A percentile compares a stretch with the other conserved stretches of the same genome.
phyloP scores from a whole-genome alignment of 495 filamentous ascomycete genomes.

The Neurospora sp. region DNA sequence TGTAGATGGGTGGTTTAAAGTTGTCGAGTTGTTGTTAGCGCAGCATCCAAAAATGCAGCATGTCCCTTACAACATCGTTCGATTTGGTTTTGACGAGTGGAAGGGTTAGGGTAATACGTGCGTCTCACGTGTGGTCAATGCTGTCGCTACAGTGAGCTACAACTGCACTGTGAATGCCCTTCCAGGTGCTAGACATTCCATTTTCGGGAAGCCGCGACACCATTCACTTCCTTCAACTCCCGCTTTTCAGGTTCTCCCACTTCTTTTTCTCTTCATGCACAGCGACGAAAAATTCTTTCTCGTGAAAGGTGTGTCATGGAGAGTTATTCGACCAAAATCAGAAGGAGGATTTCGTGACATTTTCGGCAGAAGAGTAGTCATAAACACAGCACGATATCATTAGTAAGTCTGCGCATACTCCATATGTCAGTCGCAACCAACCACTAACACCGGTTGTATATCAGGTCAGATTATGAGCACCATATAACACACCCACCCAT shows the following conservation, averaged over 20 bases:
- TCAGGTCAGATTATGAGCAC: not conserved
- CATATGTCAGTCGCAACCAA: not conserved
- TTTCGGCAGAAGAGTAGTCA: not conserved
- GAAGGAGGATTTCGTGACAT: not conserved
- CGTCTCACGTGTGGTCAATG: conserved; percentile 8
- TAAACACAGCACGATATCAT: not conserved
- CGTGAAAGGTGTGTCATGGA: not conserved
- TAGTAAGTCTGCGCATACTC: not conserved
- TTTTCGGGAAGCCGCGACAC: not conserved
- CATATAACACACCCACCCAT: not conserved
- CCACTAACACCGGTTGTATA: not conserved
- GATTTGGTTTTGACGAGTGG: conserved; percentile 23
- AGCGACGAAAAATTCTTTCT: not conserved
- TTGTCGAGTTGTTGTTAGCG: not conserved
- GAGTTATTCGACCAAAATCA: not conserved
- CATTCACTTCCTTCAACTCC: not conserved
- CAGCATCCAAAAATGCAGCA: conserved; percentile 35
- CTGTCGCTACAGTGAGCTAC: not conserved
- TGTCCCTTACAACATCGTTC: conserved; percentile 38
- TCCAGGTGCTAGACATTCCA: not conserved
- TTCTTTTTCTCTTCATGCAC: not conserved
- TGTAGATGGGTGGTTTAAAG: not conserved
- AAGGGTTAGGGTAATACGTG: conserved; percentile 3
- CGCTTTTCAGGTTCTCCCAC: not conserved
- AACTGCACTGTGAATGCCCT: not conserved